Evolutionary conservation across 495 filamentous ascomycete genomes (phyloP).

Genomic region (Aspergillus nanangensis): DNA sequence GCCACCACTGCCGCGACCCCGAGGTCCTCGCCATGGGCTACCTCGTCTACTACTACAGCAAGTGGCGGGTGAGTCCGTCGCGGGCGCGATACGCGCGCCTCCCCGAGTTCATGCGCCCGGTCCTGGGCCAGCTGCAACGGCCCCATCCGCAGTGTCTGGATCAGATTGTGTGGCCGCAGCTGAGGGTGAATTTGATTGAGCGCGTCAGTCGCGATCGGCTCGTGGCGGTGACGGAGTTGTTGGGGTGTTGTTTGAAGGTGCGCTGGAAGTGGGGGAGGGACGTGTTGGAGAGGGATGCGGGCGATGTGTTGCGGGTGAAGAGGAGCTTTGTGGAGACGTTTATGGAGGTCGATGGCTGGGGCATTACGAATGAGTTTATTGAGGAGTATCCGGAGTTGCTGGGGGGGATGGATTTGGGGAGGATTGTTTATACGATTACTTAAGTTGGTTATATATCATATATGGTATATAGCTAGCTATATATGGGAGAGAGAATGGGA

Average conservation of each 20-base stretch:
- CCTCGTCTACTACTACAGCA: slow-evolving; percentile 9
- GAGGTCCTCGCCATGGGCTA: slow-evolving; percentile 10
- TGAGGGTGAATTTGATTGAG: slow-evolving; percentile 8
- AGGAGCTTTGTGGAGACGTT: slow-evolving; percentile 10
- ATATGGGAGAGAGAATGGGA: no score
- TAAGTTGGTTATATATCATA: no score
- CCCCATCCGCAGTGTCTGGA: slow-evolving; percentile 6
- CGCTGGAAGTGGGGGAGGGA: slow-evolving; percentile 11
- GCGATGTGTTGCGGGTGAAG: slow-evolving; percentile 7
- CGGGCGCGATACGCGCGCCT: slow-evolving; percentile 4
- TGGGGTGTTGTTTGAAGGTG: slow-evolving; percentile 9
- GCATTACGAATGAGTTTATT: slow-evolving; percentile 16
- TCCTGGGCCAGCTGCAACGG: slow-evolving; percentile 4
- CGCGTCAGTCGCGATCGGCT: slow-evolving; percentile 2
- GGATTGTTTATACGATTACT: no score
- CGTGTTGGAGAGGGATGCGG: slow-evolving; percentile 10
- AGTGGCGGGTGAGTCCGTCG: slow-evolving; percentile 10
- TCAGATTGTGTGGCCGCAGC: slow-evolving; percentile 12
- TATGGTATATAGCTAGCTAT: no score
- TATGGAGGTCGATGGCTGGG: slow-evolving; percentile 10
- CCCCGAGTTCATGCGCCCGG: slow-evolving; percentile 4
- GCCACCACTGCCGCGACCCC: slow-evolving; percentile 6
- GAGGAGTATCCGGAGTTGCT: slow-evolving; percentile 12
- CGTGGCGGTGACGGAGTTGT: slow-evolving; percentile 4
- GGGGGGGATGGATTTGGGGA: slow-evolving; percentile 12